phyloP scores from a whole-genome alignment of 2,329 filamentous ascomycete species.

The Curvularia verruculosa region DNA sequence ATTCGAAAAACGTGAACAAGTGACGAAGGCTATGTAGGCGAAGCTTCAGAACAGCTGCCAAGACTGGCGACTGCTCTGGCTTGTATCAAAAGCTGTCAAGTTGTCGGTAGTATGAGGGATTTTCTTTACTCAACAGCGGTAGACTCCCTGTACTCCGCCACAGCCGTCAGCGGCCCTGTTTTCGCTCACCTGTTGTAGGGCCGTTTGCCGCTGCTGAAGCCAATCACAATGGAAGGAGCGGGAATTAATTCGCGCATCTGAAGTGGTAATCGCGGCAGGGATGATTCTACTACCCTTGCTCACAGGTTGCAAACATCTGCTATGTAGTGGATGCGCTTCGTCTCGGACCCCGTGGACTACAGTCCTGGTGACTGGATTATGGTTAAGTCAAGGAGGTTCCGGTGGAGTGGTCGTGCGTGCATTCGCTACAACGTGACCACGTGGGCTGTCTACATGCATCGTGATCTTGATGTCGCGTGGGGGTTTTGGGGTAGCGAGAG shows the following conservation, averaged over 20 bases:
- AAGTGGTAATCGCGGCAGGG: background rate
- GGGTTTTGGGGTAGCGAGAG: background rate
- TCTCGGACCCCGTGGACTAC: background rate
- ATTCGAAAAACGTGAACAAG: background rate
- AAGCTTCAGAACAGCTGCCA: background rate
- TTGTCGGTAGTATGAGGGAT: conserved; percentile 6
- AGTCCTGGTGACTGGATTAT: background rate
- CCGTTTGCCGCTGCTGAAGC: background rate
- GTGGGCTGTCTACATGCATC: background rate
- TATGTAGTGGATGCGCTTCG: no score
- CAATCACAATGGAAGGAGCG: background rate
- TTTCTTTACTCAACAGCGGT: conserved; percentile 4
- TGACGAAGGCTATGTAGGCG: background rate
- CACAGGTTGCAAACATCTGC: background rate
- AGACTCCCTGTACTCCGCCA: background rate
- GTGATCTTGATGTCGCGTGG: background rate
- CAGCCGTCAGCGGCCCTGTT: background rate
- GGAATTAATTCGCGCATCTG: conserved; percentile 5
- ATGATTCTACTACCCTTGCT: background rate
- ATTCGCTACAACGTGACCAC: background rate
- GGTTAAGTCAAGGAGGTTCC: background rate
- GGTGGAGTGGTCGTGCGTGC: background rate
- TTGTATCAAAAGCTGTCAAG: no score
- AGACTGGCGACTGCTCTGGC: background rate
- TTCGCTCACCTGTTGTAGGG: background rate